Conservation (phyloP, 441 rosid species). For the Populus hybrid region DNA sequence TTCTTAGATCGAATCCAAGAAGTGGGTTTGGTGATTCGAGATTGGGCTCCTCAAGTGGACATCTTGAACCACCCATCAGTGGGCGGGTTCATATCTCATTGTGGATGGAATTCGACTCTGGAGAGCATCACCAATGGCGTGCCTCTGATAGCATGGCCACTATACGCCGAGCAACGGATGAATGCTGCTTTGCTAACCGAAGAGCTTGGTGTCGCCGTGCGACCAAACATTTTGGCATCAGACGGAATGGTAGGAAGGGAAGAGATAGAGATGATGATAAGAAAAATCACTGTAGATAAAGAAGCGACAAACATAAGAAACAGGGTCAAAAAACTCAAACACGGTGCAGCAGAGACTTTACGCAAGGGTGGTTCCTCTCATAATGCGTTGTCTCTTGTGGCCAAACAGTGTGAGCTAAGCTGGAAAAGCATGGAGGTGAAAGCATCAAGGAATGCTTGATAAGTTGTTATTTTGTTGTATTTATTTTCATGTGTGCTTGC, state of each 20-base stretch:
- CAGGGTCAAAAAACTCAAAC: conserved; percentile 18
- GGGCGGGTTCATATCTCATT: conserved; percentile 53
- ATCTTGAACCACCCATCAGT: conserved; percentile 44
- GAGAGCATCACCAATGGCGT: conserved; percentile 50
- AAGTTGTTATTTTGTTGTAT: too few relatives aligned
- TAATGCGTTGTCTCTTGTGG: conserved; percentile 23
- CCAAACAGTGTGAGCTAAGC: conserved; percentile 9
- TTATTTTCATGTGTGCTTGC: too few relatives aligned
- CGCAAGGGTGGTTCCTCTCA: conserved; percentile 32
- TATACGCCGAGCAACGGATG: conserved; percentile 55
- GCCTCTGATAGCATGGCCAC: conserved; percentile 60
- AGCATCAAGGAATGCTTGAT: too few relatives aligned
- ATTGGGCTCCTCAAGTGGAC: conserved; percentile 53
- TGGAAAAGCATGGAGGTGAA: background rate
- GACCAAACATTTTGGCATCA: conserved; percentile 22
- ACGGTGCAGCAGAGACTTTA: conserved; percentile 20
- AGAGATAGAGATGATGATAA: conserved; percentile 31
- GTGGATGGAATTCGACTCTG: conserved; percentile 60
- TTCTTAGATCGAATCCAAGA: conserved; percentile 18
- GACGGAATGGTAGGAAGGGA: conserved; percentile 25
- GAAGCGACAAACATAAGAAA: conserved; percentile 14
- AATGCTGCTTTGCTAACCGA: conserved; percentile 40
- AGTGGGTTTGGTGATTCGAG: conserved; percentile 32
- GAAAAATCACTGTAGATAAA: conserved; percentile 20
- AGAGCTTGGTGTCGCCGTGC: conserved; percentile 36